A percentile compares a stretch with the other conserved stretches of the same genome.
These are phyloP conservation scores for Isabelozyma pseudorhagii DNA, from an alignment of 805 yeast genomes.

Conservation along the genomic window DNA sequence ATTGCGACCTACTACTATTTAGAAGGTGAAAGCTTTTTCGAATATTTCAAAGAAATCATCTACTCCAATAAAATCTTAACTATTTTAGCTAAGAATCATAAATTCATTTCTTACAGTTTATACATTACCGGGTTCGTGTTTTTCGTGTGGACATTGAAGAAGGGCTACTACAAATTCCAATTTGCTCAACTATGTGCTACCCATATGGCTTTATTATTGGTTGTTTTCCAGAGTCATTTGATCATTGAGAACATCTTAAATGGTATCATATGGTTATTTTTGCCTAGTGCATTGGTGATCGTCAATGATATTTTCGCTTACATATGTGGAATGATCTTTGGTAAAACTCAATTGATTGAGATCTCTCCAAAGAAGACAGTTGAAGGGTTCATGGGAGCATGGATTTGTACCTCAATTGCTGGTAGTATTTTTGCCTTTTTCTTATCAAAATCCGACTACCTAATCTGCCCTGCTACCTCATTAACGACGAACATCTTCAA, in stretches of 20 bases:
- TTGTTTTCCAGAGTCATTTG: slow-evolving; percentile 91
- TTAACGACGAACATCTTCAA: slow-evolving; percentile 61
- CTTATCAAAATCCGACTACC: slow-evolving; percentile 62
- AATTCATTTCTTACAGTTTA: slow-evolving; percentile 76
- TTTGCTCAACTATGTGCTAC: slow-evolving; percentile 92
- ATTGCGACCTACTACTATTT: slow-evolving; percentile 84
- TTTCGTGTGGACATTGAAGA: slow-evolving; percentile 84
- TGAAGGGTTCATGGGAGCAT: slow-evolving; percentile 96
- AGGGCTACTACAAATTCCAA: slow-evolving; percentile 87
- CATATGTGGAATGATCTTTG: slow-evolving; percentile 94
- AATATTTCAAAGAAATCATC: slow-evolving; percentile 56
- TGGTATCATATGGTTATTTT: slow-evolving; percentile 91
- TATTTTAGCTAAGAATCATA: slow-evolving; percentile 72
- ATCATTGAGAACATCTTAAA: slow-evolving; percentile 84
- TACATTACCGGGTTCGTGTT: slow-evolving; percentile 86
- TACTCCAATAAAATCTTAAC: slow-evolving; percentile 51
- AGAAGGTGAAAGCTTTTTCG: slow-evolving; percentile 80
- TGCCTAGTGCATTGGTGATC: slow-evolving; percentile 89
- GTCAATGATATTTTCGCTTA: slow-evolving; percentile 96
- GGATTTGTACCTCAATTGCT: slow-evolving; percentile 85
- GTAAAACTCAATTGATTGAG: slow-evolving; percentile 85
- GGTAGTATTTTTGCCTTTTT: slow-evolving; percentile 65
- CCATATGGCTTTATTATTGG: slow-evolving; percentile 87
- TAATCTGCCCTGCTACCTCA: slow-evolving; percentile 84
- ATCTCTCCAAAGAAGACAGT: slow-evolving; percentile 97